Conservation (phyloP, 2,329 filamentous ascomycete species). For the Neonectria punicea region DNA sequence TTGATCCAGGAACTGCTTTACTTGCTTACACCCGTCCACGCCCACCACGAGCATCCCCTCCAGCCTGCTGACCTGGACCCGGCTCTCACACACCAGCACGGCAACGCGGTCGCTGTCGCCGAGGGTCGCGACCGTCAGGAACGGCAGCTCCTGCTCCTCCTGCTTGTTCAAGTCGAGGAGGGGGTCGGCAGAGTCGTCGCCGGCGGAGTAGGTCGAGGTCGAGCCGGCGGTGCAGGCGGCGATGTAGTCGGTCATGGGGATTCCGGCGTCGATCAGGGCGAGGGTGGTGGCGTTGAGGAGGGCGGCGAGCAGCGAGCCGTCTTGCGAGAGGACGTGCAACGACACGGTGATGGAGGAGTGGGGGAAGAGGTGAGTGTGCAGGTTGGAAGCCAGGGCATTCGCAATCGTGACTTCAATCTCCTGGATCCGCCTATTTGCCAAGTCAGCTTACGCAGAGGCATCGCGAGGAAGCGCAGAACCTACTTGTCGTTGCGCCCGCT, state of each 20-base stretch:
- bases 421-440: conserved; percentile 73
- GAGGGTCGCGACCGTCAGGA: conserved; percentile 84
- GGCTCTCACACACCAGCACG: conserved; percentile 86
- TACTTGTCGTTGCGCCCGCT: conserved; percentile 82
- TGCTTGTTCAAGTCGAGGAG: conserved; percentile 81
- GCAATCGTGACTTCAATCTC: conserved; percentile 85
- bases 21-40: conserved; percentile 89
- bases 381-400: conserved; percentile 77
- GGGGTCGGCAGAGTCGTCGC: conserved; percentile 78
- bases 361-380: conserved; percentile 90
- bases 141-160: conserved; percentile 90
- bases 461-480: conserved; percentile 40
- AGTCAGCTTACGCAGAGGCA: conserved; percentile 3
- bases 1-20: conserved; percentile 82
- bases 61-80: conserved; percentile 81
- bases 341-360: conserved; percentile 86
- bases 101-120: conserved; percentile 79
- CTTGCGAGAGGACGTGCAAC: conserved; percentile 87
- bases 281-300: conserved; percentile 92
- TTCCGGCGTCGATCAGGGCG: conserved; percentile 91
- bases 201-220: conserved; percentile 72
- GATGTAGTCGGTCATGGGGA: conserved; percentile 94
- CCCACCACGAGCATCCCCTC: conserved; percentile 95
- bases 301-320: conserved; percentile 89
- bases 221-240: conserved; percentile 88